Evolutionary conservation across 352 stramenopile genomes (phyloP).

Genomic region (Pythium chondricola): DNA sequence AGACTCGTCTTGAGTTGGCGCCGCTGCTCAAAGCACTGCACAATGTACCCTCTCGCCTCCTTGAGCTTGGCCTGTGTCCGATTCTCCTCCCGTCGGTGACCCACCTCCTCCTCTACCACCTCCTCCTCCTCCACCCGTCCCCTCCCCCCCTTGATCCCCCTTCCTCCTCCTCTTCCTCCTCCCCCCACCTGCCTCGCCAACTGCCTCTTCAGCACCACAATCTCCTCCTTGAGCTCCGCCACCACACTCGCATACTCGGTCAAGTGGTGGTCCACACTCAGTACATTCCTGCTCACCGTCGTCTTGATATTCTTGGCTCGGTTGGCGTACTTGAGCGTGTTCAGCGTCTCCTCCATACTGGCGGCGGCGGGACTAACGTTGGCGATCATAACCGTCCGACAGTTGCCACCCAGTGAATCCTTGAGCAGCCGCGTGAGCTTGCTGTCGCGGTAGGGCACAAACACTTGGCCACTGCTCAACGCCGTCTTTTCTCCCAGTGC

Average conservation of each 20-base stretch:
- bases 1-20: constrained; percentile 69
- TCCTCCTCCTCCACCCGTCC: background rate
- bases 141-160: background rate
- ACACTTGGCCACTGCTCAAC: constrained; percentile 14
- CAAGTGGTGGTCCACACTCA: constrained; percentile 85
- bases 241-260: constrained; percentile 86
- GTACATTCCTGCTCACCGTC: constrained; percentile 79
- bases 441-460: constrained; percentile 88
- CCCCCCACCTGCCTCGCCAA: constrained; percentile 23
- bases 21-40: constrained; percentile 82
- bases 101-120: background rate
- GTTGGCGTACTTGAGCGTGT: constrained; percentile 92
- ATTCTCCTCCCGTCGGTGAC: constrained; percentile 1
- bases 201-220: constrained; percentile 68
- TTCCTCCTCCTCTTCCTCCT: background rate
- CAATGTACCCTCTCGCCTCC: constrained; percentile 37
- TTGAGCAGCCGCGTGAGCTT: constrained; percentile 88
- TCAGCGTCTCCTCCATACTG: constrained; percentile 90
- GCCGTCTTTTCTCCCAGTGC: constrained; percentile 76
- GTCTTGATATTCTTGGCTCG: constrained; percentile 93
- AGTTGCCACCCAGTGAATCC: constrained; percentile 89
- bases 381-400: constrained; percentile 92
- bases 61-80: constrained; percentile 18
- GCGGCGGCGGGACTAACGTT: constrained; percentile 78
- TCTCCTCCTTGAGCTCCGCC: constrained; percentile 77